Percentiles rank a stretch among this genome's conserved stretches.
Evolutionary conservation across 2,329 filamentous ascomycete genomes (phyloP).

Genomic region (Lecanicillium sp.): DNA sequence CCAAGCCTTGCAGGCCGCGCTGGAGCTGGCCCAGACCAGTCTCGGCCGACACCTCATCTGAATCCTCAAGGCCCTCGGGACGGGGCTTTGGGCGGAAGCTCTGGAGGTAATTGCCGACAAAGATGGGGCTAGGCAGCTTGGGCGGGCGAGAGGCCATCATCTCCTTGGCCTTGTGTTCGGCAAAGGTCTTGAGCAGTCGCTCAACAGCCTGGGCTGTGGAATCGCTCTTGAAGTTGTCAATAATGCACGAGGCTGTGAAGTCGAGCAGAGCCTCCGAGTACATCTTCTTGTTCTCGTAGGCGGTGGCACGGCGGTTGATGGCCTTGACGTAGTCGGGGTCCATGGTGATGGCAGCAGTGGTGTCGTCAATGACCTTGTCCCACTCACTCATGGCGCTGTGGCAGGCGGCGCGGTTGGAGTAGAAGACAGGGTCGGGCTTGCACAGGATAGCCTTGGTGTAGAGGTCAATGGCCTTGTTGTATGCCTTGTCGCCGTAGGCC

Average conservation of each 20-base stretch:
- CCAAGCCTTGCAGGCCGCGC: conserved; percentile 71
- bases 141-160: conserved; percentile 80
- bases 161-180: conserved; percentile 84
- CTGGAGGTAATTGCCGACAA: conserved; percentile 97
- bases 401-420: conserved; percentile 96
- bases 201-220: conserved; percentile 83
- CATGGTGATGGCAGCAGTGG: conserved; percentile 86
- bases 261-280: conserved; percentile 94
- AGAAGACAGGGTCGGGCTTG: conserved; percentile 96
- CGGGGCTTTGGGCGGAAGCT: conserved; percentile 84
- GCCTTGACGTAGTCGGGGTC: conserved; percentile 97
- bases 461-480: conserved; percentile 85
- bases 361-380: conserved; percentile 96
- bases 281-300: conserved; percentile 86
- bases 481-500: conserved; percentile 89
- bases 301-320: conserved; percentile 89
- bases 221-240: conserved; percentile 93
- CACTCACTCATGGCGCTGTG: conserved; percentile 89
- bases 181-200: conserved; percentile 90
- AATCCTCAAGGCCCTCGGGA: conserved; percentile 74
- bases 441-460: conserved; percentile 95
- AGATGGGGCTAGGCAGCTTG: conserved; percentile 89
- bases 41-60: conserved; percentile 65
- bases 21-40: conserved; percentile 81
- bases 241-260: conserved; percentile 98